Evolutionary conservation across 768 basidiomycete genomes (phyloP).

Genomic region (Tylopilus rubrobrunneus): DNA sequence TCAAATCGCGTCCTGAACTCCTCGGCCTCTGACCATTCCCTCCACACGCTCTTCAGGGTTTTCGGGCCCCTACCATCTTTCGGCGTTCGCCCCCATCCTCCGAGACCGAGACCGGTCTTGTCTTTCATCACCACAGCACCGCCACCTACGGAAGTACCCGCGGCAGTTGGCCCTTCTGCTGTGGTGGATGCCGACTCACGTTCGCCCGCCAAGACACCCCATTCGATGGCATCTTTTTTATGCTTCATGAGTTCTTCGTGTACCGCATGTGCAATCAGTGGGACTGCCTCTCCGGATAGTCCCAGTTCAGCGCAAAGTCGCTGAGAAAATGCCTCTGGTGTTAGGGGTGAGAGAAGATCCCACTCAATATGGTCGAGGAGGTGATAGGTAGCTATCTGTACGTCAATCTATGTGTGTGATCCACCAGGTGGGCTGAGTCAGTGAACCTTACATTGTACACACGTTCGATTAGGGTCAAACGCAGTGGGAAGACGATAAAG

Average conservation of each 20-base stretch:
- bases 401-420: constrained; percentile 71
- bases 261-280: constrained; percentile 87
- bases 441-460: constrained; percentile 8
- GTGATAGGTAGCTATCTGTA: constrained; percentile 90
- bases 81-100: constrained; percentile 72
- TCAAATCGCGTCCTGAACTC: constrained; percentile 89
- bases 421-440: constrained; percentile 4
- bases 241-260: constrained; percentile 95
- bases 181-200: constrained; percentile 28
- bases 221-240: constrained; percentile 92
- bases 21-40: constrained; percentile 91
- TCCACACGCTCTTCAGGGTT: constrained; percentile 82
- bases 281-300: constrained; percentile 80
- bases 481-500: constrained; percentile 9
- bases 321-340: constrained; percentile 79
- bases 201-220: constrained; percentile 78
- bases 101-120: constrained; percentile 76
- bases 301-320: constrained; percentile 85
- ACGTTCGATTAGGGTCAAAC: constrained; percentile 18
- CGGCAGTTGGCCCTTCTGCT: constrained; percentile 12
- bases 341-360: constrained; percentile 92
- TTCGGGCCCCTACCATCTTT: constrained; percentile 80
- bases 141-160: constrained; percentile 15
- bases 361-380: constrained; percentile 96
- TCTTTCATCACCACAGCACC: constrained; percentile 65